Conservation (phyloP, 2,329 filamentous ascomycete species). For the Botryosphaeria agaves region DNA sequence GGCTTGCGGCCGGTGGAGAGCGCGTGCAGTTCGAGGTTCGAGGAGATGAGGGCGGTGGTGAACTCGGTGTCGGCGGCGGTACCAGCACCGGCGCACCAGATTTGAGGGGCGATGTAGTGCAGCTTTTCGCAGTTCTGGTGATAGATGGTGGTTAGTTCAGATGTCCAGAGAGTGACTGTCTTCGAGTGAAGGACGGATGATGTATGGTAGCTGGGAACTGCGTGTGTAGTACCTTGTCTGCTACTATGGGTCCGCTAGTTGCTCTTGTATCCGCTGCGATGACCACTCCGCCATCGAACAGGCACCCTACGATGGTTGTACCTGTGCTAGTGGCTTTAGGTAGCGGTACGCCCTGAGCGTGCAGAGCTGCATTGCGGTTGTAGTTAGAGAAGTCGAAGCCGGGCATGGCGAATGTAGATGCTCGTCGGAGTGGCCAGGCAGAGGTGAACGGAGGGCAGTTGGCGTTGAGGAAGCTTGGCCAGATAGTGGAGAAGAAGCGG, state of each 20-base stretch:
- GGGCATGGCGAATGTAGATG: too few relatives aligned
- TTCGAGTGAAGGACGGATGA: too few relatives aligned
- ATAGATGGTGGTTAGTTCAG: background rate
- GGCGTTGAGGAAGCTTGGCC: too few relatives aligned
- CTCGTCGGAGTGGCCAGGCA: too few relatives aligned
- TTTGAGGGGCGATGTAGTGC: constrained; percentile 95
- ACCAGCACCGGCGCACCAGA: constrained; percentile 97
- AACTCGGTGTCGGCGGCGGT: constrained; percentile 98
- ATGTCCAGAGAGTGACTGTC: background rate
- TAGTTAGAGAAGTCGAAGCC: constrained; percentile 99
- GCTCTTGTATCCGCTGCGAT: constrained; percentile 97
- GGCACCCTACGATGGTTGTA: constrained; percentile 95
- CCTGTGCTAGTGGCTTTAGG: constrained; percentile 97
- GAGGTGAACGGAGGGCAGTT: too few relatives aligned
- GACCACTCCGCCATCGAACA: constrained; percentile 92
- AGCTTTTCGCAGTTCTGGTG: constrained; percentile 90
- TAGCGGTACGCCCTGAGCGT: constrained; percentile 81
- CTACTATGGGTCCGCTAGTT: constrained; percentile 92
- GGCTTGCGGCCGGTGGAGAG: constrained; percentile 93
- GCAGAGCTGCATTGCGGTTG: constrained; percentile 94
- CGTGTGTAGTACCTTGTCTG: constrained; percentile 56
- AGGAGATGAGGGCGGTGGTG: constrained; percentile 95
- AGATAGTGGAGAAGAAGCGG: too few relatives aligned
- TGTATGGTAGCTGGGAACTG: background rate
- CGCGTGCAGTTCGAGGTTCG: constrained; percentile 92